Conservation (phyloP, 192 early-diverging fungal species). For the Gonapodya prolifera region DNA sequence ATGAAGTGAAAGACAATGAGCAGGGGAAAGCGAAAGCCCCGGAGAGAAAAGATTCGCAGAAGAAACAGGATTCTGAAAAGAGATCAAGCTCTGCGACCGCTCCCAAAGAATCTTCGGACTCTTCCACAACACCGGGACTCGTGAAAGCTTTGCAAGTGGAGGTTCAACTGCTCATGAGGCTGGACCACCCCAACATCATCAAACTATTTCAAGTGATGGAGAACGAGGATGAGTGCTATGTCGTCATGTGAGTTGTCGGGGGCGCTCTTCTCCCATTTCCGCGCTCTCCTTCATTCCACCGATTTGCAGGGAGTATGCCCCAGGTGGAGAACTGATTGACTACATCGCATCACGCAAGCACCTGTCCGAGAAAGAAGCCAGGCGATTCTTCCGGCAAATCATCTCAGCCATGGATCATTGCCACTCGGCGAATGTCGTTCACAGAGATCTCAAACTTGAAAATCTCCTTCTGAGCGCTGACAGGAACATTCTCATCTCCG, state of each 20-base stretch:
- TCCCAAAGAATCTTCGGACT: conserved; percentile 24
- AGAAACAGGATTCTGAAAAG: conserved; percentile 9
- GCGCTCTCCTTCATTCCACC: no score
- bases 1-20: conserved; percentile 13
- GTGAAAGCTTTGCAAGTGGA: conserved; percentile 28
- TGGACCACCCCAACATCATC: conserved; percentile 51
- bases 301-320: conserved; percentile 48
- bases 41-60: conserved; percentile 2
- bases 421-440: conserved; percentile 46
- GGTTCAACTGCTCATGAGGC: conserved; percentile 43
- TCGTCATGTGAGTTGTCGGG: conserved; percentile 37
- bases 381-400: conserved; percentile 44
- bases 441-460: conserved; percentile 41
- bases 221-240: conserved; percentile 41
- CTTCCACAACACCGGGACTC: conserved; percentile 5
- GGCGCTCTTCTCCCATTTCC: background rate
- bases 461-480: conserved; percentile 38
- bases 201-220: conserved; percentile 48
- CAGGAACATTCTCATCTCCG: conserved; percentile 37
- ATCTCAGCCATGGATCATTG: conserved; percentile 51
- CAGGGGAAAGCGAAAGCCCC: conserved; percentile 12
- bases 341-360: conserved; percentile 33
- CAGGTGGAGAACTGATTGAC: conserved; percentile 47
- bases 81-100: background rate
- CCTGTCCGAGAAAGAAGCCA: conserved; percentile 34